Conservation (phyloP, 192 early-diverging fungal genomes). For the Cetraspora pellucida region DNA sequence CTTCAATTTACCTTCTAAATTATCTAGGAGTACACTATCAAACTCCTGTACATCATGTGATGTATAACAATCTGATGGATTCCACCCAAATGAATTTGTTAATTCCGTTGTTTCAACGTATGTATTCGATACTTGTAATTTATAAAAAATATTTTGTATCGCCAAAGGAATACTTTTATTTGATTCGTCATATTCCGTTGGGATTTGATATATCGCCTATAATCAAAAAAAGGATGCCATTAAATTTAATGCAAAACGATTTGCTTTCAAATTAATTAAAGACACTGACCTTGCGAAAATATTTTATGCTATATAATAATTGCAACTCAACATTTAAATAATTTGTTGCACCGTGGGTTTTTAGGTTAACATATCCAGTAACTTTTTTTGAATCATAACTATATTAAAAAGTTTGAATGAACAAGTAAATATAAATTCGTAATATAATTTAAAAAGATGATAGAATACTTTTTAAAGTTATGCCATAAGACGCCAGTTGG, state of each 20-base stretch:
- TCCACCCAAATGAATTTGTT: constrained; percentile 98
- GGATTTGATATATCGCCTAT: constrained; percentile 85
- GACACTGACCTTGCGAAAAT: constrained; percentile 77
- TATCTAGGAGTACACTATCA: constrained; percentile 95
- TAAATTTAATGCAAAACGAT: neutral
- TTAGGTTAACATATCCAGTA: constrained; percentile 91
- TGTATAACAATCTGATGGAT: constrained; percentile 89
- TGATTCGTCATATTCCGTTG: constrained; percentile 85
- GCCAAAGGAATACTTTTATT: constrained; percentile 85
- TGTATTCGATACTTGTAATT: constrained; percentile 69
- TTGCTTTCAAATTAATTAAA: too few relatives aligned
- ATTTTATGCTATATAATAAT: constrained; percentile 90
- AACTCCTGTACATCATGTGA: constrained; percentile 99
- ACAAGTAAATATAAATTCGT: neutral
- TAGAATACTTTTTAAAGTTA: constrained; percentile 78
- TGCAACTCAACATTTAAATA: constrained; percentile 99
- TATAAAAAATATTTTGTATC: constrained; percentile 93
- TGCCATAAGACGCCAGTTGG: constrained; percentile 93
- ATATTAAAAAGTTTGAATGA: constrained; percentile 22
- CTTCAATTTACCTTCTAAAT: constrained; percentile 97
- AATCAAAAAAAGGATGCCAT: neutral
- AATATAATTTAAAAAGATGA: constrained; percentile 10
- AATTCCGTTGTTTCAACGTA: constrained; percentile 92
- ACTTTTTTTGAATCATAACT: constrained; percentile 88
- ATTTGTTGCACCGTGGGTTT: constrained; percentile 97